Base-by-base conservation (phyloP, 225 moss, liverwort and hornwort genomes). In the Pleurozium schreberi region DNA sequence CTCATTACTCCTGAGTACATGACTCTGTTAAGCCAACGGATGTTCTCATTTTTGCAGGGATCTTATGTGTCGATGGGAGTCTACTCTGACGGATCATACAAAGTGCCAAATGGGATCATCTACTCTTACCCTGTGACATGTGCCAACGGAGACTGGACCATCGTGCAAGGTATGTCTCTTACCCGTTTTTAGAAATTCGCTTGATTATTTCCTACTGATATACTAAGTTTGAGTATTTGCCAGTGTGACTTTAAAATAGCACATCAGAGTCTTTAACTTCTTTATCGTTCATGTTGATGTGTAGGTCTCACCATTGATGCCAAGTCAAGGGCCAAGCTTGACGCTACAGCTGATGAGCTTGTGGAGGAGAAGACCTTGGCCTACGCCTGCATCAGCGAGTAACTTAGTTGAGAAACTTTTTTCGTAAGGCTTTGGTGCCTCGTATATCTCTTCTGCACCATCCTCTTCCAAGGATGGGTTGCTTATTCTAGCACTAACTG, bases 51-150 rank as follows among this genome's bases (percentile, higher is more conserved):
- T 81, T 50, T 73, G 31, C 93, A 98, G 98, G 98, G 98, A 64
- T 86, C 98, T 5, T 95, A 28, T 83, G 98, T 97, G 66, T 98
- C 98, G 28, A 98, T 98, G 98, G 98, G 98, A 85, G 97, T 98
- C 58, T 98, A 97, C 93, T 98, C 98, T 30, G 98, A 98, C 69
- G 98, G 98, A 78, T 98, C 98, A 64, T 98, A 98, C 89, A 89
- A 95, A 7, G 95, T 95, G 67, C 97, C 98, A 81, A 76, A 95
- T 34, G 96, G 96, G 82, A 93, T 98, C 68, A 93, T 98, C 80
- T 98, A 96, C 90, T 98, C 98, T 25, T 98, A 84, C 93, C 98
- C 98, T 76, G 98, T 98, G 75, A 97, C 96, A 25, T 96, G 95
- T 83, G 93, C 95, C 73, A 91, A 95, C 1, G 98, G 98, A 84